A percentile compares a stretch with the other conserved stretches of the same genome.
These are phyloP conservation scores for Hypoxylon subgilvum DNA, from an alignment of 495 filamentous ascomycete genomes.

Conservation along the genomic window DNA sequence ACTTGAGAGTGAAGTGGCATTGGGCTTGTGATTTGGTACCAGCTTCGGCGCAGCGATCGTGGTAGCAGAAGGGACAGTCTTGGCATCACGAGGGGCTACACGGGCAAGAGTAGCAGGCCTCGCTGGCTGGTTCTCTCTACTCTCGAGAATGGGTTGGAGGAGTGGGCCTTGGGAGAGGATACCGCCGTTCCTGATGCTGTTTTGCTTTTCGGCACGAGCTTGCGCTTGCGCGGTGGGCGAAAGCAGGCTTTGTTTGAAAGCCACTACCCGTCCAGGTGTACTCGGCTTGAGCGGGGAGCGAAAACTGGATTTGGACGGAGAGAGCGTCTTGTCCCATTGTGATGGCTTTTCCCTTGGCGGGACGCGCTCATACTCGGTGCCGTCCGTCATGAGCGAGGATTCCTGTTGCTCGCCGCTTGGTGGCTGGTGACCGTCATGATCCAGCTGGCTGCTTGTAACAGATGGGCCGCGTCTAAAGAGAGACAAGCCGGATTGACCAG, in stretches of 20 bases:
- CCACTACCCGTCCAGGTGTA: slow-evolving; percentile 55
- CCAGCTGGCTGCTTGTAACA: background rate
- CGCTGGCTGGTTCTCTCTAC: slow-evolving; percentile 20
- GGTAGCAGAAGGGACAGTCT: background rate
- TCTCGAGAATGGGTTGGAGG: slow-evolving; percentile 18
- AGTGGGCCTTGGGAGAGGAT: slow-evolving; percentile 13
- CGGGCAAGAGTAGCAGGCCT: slow-evolving; percentile 1
- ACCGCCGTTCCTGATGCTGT: slow-evolving; percentile 5
- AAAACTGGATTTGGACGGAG: slow-evolving; percentile 58
- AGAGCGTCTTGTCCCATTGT: slow-evolving; percentile 45
- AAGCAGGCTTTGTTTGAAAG: slow-evolving; percentile 50
- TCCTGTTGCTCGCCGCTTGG: slow-evolving; percentile 38
- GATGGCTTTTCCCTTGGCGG: slow-evolving; percentile 42
- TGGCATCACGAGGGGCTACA: background rate
- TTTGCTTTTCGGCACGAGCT: slow-evolving; percentile 32
- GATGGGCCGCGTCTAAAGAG: slow-evolving; percentile 43
- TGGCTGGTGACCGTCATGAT: slow-evolving; percentile 16
- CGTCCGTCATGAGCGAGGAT: slow-evolving; percentile 39
- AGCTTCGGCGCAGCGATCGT: background rate
- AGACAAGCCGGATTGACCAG: slow-evolving; percentile 40
- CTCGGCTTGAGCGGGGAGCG: slow-evolving; percentile 58
- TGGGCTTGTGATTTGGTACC: too few relatives aligned
- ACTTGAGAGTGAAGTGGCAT: too few relatives aligned
- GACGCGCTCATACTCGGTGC: slow-evolving; percentile 41
- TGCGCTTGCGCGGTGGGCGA: slow-evolving; percentile 46